Evolutionary conservation across 108 stramenopile species (phyloP).

Genomic region (Craspedostauros australis): DNA sequence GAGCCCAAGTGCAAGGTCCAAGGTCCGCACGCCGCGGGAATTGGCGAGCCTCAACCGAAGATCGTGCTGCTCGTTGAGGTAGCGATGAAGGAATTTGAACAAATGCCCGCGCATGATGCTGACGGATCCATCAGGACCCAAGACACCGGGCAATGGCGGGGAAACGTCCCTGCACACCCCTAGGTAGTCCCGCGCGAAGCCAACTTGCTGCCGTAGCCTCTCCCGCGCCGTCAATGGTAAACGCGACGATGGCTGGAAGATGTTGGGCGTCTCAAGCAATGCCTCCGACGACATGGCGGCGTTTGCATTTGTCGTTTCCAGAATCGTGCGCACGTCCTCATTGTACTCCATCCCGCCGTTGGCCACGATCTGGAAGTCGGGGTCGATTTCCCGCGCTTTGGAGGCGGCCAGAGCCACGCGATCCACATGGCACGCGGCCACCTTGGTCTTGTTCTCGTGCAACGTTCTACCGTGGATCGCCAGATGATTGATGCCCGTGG

Average conservation of each 20-base stretch:
- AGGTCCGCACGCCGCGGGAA: conserved; percentile 10
- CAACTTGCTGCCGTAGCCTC: conserved; percentile 64
- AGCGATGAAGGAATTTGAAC: conserved; percentile 89
- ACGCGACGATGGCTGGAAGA: conserved; percentile 47
- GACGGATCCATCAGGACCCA: conserved; percentile 58
- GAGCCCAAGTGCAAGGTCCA: conserved; percentile 43
- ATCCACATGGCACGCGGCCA: conserved; percentile 55
- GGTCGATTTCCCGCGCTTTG: conserved; percentile 33
- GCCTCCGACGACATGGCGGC: conserved; percentile 95
- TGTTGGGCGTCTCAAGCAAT: conserved; percentile 85
- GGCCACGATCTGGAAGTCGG: conserved; percentile 80
- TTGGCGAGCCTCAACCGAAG: conserved; percentile 57
- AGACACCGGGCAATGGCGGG: conserved; percentile 75
- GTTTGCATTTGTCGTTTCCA: conserved; percentile 65
- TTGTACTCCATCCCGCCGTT: conserved; percentile 92
- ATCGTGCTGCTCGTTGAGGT: conserved; percentile 68
- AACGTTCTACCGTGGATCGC: conserved; percentile 95
- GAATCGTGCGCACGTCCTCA: conserved; percentile 59
- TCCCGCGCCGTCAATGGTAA: conserved; percentile 20
- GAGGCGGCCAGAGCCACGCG: conserved; percentile 39
- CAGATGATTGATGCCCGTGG: conserved; percentile 81
- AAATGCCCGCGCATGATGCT: conserved; percentile 77
- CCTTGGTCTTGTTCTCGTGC: conserved; percentile 81
- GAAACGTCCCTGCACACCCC: conserved; percentile 44
- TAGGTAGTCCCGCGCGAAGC: conserved; percentile 76